phyloP scores from a whole-genome alignment of 1,284 basidiomycete species.

The Coniferiporia sulphurascens region DNA sequence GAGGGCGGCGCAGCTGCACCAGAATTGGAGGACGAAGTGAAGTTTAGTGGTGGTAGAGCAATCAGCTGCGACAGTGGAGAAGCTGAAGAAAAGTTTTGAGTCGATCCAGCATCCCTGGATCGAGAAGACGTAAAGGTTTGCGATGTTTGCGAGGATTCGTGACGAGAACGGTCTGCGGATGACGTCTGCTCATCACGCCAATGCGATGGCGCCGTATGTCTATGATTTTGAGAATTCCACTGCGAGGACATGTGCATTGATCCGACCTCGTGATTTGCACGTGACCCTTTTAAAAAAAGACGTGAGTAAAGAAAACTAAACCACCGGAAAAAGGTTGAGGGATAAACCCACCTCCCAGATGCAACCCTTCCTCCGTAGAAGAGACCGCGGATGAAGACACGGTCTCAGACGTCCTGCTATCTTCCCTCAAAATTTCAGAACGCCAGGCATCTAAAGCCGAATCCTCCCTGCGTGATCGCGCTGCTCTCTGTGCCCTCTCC shows the following conservation, averaged over 20 bases:
- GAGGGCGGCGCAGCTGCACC: background rate
- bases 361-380: background rate
- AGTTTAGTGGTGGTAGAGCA: background rate
- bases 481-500: background rate
- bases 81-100: background rate
- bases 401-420: background rate
- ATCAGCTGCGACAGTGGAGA: background rate
- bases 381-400: background rate
- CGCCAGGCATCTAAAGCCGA: background rate
- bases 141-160: background rate
- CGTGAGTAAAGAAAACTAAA: background rate
- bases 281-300: background rate
- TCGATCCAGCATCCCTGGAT: background rate
- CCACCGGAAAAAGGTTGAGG: background rate
- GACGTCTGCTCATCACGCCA: background rate
- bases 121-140: background rate
- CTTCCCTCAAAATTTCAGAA: background rate
- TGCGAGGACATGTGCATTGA: background rate
- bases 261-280: background rate
- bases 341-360: constrained; percentile 1
- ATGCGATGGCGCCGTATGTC: background rate
- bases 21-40: background rate
- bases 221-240: background rate
- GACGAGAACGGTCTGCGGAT: background rate
- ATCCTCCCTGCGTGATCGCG: background rate